Percentiles rank a stretch among this genome's conserved stretches.
Evolutionary conservation across 768 basidiomycete species (phyloP).

Genomic region (Suillus americanus): DNA sequence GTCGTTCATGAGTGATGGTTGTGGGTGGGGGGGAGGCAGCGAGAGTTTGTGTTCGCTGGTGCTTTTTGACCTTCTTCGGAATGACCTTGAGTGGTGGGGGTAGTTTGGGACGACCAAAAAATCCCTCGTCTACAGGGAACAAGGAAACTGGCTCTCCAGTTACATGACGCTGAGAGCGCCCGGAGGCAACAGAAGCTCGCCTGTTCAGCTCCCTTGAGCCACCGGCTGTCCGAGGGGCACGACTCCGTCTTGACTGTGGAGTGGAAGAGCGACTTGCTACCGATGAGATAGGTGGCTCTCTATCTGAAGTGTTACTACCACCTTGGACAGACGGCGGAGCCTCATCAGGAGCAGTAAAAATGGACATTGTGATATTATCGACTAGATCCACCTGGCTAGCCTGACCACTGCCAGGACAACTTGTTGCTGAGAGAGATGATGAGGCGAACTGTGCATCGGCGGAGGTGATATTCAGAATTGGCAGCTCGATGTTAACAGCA

Average conservation of each 20-base stretch:
- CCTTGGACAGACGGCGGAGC: too few relatives aligned
- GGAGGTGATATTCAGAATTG: background rate
- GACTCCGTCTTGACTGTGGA: background rate
- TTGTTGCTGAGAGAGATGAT: background rate
- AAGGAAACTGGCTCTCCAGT: background rate
- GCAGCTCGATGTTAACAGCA: background rate
- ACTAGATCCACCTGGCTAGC: background rate
- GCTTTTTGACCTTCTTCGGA: conserved; percentile 6
- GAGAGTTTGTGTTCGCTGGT: conserved; percentile 13
- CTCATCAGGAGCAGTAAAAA: background rate
- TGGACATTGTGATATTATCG: background rate
- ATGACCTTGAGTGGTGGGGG: conserved; percentile 15
- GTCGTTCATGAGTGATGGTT: background rate
- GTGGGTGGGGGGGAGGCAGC: background rate
- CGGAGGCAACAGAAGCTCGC: background rate
- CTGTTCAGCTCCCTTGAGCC: background rate
- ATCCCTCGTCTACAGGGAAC: conserved; percentile 20
- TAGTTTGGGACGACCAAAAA: conserved; percentile 22
- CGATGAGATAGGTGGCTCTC: background rate
- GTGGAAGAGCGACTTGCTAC: background rate
- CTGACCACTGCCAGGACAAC: background rate
- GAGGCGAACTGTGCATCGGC: background rate
- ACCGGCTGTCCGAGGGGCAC: background rate
- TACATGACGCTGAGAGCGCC: background rate
- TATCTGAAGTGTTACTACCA: background rate